Evolutionary conservation across 2,329 filamentous ascomycete genomes (phyloP), one percentile per base, ranked within the genome.

Genomic region (Dactylellina parvicollis): DNA sequence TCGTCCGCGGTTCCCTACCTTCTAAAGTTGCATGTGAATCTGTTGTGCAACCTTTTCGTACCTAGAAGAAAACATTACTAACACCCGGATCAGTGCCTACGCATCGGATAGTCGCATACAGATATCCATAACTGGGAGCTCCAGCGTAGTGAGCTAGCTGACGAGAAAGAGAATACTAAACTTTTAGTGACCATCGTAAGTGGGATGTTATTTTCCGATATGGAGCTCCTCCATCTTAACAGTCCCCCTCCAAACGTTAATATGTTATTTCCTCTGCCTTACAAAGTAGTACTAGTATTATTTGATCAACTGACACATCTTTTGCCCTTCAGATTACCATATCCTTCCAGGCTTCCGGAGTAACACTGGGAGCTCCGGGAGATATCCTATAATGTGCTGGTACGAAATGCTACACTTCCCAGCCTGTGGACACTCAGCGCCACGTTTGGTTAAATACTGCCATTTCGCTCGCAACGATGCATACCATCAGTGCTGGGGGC

Each of bases 381-480:
- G n/a, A n/a, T n/a, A 28, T 30, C 9, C 14, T 0, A 20, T 10
- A 34, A 91, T 91, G 89, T 91, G 89, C 77, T 86, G 89, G 78
- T 92, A 83, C 80, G 89, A 92, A 79, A 86, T 88, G 75, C 89
- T 90, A 76, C 80, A 86, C 71, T 92, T 89, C 79, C 81, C 79
- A 56, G 77, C 78, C 20, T 93, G 90, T 81, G 83, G 83, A 28
- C 89, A 92, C n/a, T n/a, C 81, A 84, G 83, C 3, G 81, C 82
- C 14, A 80, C 85, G 87, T 18, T 82, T 90, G 28, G 87, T 88
- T 78, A 87, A 86, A 22, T 86, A 91, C 80, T 93, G 90, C 80
- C 90, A 92, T 80, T 88, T 87, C 76, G 89, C 90, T 4, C 88
- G 90, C 69, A 91, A 90, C 78, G 88, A 92, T 76, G 86, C 86